phyloP scores from a whole-genome alignment of 371 early-diverging fungal genomes.

The Apophysomyces sp. region DNA sequence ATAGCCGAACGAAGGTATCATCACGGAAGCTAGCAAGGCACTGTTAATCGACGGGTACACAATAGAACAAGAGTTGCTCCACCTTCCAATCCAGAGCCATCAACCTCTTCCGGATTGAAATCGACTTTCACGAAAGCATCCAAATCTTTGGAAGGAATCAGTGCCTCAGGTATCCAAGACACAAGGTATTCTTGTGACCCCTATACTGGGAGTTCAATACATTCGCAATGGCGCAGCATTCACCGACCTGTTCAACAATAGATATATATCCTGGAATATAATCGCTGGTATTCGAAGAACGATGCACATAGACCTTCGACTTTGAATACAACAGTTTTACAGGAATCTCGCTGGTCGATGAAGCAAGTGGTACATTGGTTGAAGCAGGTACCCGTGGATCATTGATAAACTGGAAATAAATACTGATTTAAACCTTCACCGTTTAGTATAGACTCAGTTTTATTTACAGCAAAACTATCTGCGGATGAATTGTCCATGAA shows the following conservation, averaged over 20 bases:
- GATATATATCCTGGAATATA: constrained; percentile 46
- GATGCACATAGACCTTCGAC: constrained; percentile 52
- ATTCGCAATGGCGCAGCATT: neutral
- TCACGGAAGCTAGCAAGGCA: neutral
- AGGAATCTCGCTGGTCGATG: constrained; percentile 8
- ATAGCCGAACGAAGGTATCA: constrained; percentile 16
- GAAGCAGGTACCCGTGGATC: neutral
- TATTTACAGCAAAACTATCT: neutral
- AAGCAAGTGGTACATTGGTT: neutral
- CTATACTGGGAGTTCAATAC: constrained; percentile 12
- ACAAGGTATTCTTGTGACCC: constrained; percentile 30
- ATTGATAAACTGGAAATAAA: neutral
- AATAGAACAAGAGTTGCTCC: neutral
- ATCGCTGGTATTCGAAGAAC: constrained; percentile 25
- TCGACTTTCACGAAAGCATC: constrained; percentile 44
- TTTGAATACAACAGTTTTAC: constrained; percentile 45
- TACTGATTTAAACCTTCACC: neutral
- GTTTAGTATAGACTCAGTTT: neutral
- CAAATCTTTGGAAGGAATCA: constrained; percentile 35
- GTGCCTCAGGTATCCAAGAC: constrained; percentile 49
- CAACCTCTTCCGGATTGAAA: constrained; percentile 27
- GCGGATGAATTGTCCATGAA: neutral
- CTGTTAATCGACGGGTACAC: neutral
- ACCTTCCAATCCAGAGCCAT: constrained; percentile 13
- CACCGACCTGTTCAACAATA: constrained; percentile 37